Conservation (phyloP, 2,329 filamentous ascomycete species). For the Fusarium napiforme region DNA sequence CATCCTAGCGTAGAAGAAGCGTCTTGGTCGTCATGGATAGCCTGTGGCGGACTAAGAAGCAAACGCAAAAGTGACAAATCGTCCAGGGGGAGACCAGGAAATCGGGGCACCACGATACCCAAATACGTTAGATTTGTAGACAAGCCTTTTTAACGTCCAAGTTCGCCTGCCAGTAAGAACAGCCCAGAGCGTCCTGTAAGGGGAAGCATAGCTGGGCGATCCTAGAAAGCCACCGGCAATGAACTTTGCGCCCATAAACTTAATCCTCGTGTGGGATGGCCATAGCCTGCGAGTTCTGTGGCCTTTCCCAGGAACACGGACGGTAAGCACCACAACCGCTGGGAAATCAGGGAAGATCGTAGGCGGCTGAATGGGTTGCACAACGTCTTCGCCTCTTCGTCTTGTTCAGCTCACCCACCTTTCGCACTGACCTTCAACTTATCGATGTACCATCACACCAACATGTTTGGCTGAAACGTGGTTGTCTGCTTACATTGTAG, state of each 20-base stretch:
- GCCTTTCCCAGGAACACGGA: constrained; percentile 7
- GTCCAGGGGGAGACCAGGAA: constrained; percentile 8
- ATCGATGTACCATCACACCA: constrained; percentile 8
- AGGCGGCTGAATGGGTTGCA: constrained; percentile 5
- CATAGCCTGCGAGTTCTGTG: background rate
- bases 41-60: constrained; percentile 13
- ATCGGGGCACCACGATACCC: constrained; percentile 11
- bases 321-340: background rate
- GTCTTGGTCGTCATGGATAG: constrained; percentile 16
- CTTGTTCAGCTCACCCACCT: constrained; percentile 10
- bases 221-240: constrained; percentile 12
- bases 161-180: constrained; percentile 4
- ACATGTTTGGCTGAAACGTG: background rate
- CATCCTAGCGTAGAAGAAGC: constrained; percentile 16
- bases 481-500: background rate
- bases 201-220: constrained; percentile 17
- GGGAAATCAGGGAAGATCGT: background rate
- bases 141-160: constrained; percentile 19
- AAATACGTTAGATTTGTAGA: constrained; percentile 12
- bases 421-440: constrained; percentile 4
- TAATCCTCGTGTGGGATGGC: background rate
- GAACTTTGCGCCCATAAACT: constrained; percentile 23
- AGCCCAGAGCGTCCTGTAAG: constrained; percentile 13
- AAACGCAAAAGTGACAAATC: constrained; percentile 2
- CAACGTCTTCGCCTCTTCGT: background rate